Base-by-base conservation (phyloP, 352 stramenopile genomes). In the Globisporangium solare region DNA sequence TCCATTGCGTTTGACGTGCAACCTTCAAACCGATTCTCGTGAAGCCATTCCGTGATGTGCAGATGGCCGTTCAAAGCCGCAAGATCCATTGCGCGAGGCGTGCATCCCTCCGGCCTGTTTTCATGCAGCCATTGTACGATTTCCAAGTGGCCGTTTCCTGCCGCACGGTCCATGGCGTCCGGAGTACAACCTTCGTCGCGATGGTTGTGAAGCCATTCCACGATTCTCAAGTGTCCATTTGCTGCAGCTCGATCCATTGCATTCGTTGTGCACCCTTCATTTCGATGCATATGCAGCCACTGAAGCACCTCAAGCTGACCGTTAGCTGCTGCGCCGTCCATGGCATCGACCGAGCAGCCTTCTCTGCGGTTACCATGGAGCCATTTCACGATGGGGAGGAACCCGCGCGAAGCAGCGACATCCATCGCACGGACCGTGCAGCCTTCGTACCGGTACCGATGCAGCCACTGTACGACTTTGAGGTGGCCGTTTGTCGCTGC, bases 401-500 rank as follows among this genome's bases (percentile, higher is more conserved):
- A 21, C 18, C 48, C 48, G n/a, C 18, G 14, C 31, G 13, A 13
- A 22, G 48, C 48, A 35, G 48, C 27, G 10, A 35, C 27, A 35
- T 35, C 7, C 27, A 35, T 35, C 27, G 27, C 27, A 35, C 27
- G 27, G 0, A 35, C 27, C 27, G 27, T 35, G 27, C 27, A 35
- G 27, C 27, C 27, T 35, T 35, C 27, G 27, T 35, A 35, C 27
- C 27, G 27, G 27, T 35, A 35, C 27, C 27, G 6, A 35, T 35
- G 27, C 15, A 60, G 11, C 32, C 39, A 60, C 45, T 60, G 54
- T 6, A 60, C 54, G 45, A 60, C 45, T 8, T 41, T 47, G 18
- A 60, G 46, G 54, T 60, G 54, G 6, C 54, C 54, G 14, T 54
- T 60, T n/a, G 54, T 42, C 2, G 54, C 54, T 24, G 54, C 54